A percentile compares a stretch with the other conserved stretches of the same genome.
phyloP scores from a whole-genome alignment of 139 green algal species.

The Edaphochlamys debaryana region DNA sequence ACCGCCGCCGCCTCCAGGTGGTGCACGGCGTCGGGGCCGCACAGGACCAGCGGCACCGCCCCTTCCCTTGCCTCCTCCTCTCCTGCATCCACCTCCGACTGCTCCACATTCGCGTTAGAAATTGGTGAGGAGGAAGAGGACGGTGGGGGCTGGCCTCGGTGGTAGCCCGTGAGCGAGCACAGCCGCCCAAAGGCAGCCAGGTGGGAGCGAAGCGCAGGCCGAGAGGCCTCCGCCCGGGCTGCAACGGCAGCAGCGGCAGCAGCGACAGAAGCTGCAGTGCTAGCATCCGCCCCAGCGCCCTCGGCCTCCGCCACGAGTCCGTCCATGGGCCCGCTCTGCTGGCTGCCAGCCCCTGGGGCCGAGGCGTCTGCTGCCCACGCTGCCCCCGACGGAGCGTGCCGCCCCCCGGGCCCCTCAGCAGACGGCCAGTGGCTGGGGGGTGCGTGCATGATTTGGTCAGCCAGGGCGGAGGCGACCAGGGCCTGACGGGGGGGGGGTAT shows the following conservation, averaged over 20 bases:
- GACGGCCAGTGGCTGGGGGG: not conserved
- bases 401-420: not conserved
- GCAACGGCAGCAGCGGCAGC: too few relatives aligned
- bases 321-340: too few relatives aligned
- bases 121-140: too few relatives aligned
- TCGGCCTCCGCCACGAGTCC: not conserved
- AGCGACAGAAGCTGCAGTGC: not conserved
- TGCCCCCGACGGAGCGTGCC: too few relatives aligned
- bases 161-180: slow-evolving; percentile 7
- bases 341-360: too few relatives aligned
- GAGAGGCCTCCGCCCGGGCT: too few relatives aligned
- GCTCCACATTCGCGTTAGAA: too few relatives aligned
- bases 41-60: slow-evolving; percentile 13
- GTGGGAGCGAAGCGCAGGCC: not conserved
- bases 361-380: too few relatives aligned
- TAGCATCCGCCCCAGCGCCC: too few relatives aligned
- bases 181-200: not conserved
- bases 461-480: slow-evolving; percentile 15
- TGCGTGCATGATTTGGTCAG: slow-evolving; percentile 22
- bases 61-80: too few relatives aligned
- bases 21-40: slow-evolving; percentile 5
- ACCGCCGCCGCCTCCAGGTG: slow-evolving; percentile 30
- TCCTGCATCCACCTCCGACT: too few relatives aligned
- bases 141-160: too few relatives aligned
- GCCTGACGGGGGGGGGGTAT: not conserved